Evolutionary conservation across 2,329 filamentous ascomycete species (phyloP).

Genomic region (Cladophialophora bantiana): DNA sequence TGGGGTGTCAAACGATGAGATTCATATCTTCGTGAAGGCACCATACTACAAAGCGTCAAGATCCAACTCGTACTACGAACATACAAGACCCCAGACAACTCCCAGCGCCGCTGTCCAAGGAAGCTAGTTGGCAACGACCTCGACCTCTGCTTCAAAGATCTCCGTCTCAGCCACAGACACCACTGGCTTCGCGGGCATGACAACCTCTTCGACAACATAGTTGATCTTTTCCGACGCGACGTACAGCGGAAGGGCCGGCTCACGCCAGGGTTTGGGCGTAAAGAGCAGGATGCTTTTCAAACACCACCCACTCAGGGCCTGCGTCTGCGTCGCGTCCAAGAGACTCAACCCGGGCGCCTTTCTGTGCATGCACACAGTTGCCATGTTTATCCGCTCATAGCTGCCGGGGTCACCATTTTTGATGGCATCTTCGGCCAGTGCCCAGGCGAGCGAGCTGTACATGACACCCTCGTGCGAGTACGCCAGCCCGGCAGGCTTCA

Average conservation of each 20-base stretch:
- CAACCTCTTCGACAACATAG: constrained; percentile 15
- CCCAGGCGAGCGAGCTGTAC: constrained; percentile 54
- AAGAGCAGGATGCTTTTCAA: constrained; percentile 20
- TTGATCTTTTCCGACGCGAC: constrained; percentile 16
- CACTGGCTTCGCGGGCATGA: constrained; percentile 1
- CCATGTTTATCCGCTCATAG: constrained; percentile 49
- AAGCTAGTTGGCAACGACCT: neutral
- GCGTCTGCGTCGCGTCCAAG: constrained; percentile 18
- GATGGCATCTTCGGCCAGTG: constrained; percentile 58
- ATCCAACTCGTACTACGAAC: neutral
- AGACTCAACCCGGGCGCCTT: constrained; percentile 22
- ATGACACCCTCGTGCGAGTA: constrained; percentile 61
- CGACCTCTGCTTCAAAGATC: neutral
- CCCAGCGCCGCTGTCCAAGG: neutral
- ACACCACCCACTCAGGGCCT: constrained; percentile 17
- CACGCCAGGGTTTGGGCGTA: constrained; percentile 11
- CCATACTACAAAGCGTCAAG: neutral
- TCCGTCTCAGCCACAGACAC: neutral
- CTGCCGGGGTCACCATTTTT: constrained; percentile 55
- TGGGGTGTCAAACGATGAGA: neutral
- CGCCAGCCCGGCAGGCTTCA: constrained; percentile 51
- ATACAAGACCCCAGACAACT: neutral
- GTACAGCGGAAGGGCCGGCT: constrained; percentile 16
- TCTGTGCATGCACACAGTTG: constrained; percentile 49
- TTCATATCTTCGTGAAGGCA: neutral